Conservation (phyloP, 345 rosid species). For the Hypericum perforatum region DNA sequence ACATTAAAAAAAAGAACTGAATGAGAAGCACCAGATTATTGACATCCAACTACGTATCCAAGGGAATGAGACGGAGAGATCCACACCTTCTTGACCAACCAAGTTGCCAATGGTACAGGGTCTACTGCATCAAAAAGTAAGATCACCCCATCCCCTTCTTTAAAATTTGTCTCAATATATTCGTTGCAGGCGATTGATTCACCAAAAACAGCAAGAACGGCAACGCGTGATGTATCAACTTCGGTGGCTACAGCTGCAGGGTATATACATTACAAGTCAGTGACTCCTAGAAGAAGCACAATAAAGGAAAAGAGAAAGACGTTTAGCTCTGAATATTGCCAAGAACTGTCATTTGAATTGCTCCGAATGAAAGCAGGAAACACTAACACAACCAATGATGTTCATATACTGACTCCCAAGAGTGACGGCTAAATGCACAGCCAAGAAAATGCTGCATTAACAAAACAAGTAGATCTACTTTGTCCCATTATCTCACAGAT, state of each 20-base stretch:
- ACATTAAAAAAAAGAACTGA: no score
- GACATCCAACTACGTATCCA: no score
- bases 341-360: background rate
- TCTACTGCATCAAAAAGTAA: conserved; percentile 50
- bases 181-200: conserved; percentile 20
- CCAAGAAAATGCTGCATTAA: no score
- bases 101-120: conserved; percentile 63
- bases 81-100: conserved; percentile 76
- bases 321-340: background rate
- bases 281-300: background rate
- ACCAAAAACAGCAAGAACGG: conserved; percentile 62
- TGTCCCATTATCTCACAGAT: no score
- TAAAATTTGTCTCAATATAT: conserved; percentile 27
- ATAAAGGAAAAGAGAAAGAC: background rate
- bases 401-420: no score
- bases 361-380: no score
- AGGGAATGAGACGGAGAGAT: background rate
- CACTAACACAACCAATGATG: no score
- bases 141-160: conserved; percentile 64
- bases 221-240: conserved; percentile 45
- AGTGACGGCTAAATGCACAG: no score
- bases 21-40: no score
- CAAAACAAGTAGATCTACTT: no score
- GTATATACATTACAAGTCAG: background rate
- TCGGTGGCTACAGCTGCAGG: conserved; percentile 60